Base-by-base conservation (phyloP, 345 rosid genomes). In the Sisymbrium altissimum region DNA sequence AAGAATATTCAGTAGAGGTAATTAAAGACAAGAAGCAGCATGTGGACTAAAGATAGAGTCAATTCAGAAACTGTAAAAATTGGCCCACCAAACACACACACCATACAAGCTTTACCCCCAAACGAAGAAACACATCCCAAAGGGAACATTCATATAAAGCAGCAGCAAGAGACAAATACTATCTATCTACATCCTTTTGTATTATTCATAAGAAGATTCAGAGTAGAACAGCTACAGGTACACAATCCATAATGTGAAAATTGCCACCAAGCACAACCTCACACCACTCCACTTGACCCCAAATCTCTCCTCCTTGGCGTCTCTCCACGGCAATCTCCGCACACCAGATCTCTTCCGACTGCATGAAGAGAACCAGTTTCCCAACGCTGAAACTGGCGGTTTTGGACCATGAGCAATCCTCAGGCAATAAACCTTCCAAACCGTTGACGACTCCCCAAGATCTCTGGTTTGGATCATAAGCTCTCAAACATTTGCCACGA, bases 201-300 rank as follows among this genome's bases (percentile, higher is more conserved):
- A 23, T 23, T 23, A 23, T 1, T 23, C 1, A 23, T 49, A 9
- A 64, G 21, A 44, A n/a, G n/a, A n/a, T n/a, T 73, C 71, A 73
- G 50, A 74, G 33, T 17, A 4, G 13, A 56, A 74, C 60, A 66
- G 52, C 23, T 17, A 66, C 66, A 74, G 66, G 32, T 17, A 66
- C 78, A 74, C 78, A 74, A 57, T 15, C 78, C 78, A 74, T 74
- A 5, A 74, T 17, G 13, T 67, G 72, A 56, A 74, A 74, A 49
- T 66, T 66, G 10, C 66, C 73, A 75, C 23, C 8, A 40, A 75
- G 73, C 29, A 75, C 68, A 32, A 67, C 78, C 23, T 49, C 46
- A 41, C 73, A 75, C 79, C 74, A 75, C 64, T 75, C 49, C 17
- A 68, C 69, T 14, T 35, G 33, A 21, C 74, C 79, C 79, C 64